Base-by-base conservation (phyloP, 305 asterid genomes). In the Galium porrigens region DNA sequence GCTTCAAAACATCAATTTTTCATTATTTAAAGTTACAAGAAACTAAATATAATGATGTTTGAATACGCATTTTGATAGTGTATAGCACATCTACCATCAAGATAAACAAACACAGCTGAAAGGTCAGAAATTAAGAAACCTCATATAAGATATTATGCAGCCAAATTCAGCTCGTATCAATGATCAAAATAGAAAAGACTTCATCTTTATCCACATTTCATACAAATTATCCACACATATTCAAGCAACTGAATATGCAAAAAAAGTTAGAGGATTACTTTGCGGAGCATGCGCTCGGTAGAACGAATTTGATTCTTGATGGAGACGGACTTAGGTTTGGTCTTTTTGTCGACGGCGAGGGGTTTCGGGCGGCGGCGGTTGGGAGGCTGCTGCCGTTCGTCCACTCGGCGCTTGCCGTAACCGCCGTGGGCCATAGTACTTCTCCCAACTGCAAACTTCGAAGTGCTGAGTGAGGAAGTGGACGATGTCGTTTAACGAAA, bases 221-320 rank as follows among this genome's bases (percentile, higher is more conserved):
- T 18, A 17, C 33, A 11, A 17, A 57, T 9, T 25, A 41, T 22
- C 20, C 7, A 44, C 0, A 67, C 1, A 18, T 22, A 27, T 11
- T 14, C 20, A 57, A 57, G 22, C 22, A 57, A 32, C 9, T 48
- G 12, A 58, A 3, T 14, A 36, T 14, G 14, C 18, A 46, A 9
- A 27, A 30, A 53, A 20, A 0, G 29, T 5, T 53, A 11, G 12
- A 18, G 71, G 17, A 4, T 44, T 78, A 90, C 97, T 68, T 84
- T 88, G 66, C 95, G 90, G 68, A 90, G 96, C 84, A 90, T 78
- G 67, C 97, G 96, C 71, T 88, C 86, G n/a, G 70, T 72, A 36
- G 97, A 90, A 69, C 96, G 97, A 68, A 90, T 86, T 73, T 88
- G 97, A 73, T 86, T 88, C 69, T 88, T 86, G 74, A 90, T 82